phyloP scores from a whole-genome alignment of 192 early-diverging fungal species.

The Allomyces macrogynus region DNA sequence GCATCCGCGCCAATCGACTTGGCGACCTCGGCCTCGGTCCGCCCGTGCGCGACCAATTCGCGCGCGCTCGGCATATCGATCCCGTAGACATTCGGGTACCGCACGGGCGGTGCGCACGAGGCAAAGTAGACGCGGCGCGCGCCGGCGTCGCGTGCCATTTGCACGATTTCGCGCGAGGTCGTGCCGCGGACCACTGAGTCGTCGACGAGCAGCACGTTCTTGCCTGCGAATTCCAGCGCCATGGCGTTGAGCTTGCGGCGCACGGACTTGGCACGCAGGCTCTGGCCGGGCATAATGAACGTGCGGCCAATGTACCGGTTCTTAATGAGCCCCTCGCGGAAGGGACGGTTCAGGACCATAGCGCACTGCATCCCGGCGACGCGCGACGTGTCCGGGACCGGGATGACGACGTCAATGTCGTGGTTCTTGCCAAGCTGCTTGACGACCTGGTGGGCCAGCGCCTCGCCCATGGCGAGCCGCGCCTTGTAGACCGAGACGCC shows the following conservation, averaged over 20 bases:
- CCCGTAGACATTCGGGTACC: conserved; percentile 98
- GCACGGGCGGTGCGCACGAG: conserved; percentile 86
- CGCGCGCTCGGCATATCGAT: conserved; percentile 95
- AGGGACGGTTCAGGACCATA: conserved; percentile 67
- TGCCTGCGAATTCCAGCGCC: conserved; percentile 84
- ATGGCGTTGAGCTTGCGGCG: conserved; percentile 96
- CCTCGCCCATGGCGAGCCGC: conserved; percentile 92
- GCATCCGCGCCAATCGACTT: conserved; percentile 77
- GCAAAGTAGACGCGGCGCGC: conserved; percentile 99
- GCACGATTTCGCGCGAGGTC: conserved; percentile 94
- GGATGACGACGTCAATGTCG: conserved; percentile 98
- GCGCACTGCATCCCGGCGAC: conserved; percentile 84
- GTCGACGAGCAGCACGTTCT: conserved; percentile 96
- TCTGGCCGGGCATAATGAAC: conserved; percentile 99
- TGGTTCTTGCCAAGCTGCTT: conserved; percentile 46
- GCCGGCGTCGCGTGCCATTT: conserved; percentile 96
- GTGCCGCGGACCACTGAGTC: conserved; percentile 99
- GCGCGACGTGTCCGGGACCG: conserved; percentile 93
- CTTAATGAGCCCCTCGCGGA: conserved; percentile 99
- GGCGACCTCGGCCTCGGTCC: conserved; percentile 68
- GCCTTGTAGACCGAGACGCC: conserved; percentile 96
- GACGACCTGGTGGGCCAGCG: conserved; percentile 66
- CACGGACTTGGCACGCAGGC: conserved; percentile 39
- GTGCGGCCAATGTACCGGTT: conserved; percentile 98
- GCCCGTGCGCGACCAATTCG: conserved; percentile 73